phyloP scores from a whole-genome alignment of 495 filamentous ascomycete species.

The Penicillium goetzii region DNA sequence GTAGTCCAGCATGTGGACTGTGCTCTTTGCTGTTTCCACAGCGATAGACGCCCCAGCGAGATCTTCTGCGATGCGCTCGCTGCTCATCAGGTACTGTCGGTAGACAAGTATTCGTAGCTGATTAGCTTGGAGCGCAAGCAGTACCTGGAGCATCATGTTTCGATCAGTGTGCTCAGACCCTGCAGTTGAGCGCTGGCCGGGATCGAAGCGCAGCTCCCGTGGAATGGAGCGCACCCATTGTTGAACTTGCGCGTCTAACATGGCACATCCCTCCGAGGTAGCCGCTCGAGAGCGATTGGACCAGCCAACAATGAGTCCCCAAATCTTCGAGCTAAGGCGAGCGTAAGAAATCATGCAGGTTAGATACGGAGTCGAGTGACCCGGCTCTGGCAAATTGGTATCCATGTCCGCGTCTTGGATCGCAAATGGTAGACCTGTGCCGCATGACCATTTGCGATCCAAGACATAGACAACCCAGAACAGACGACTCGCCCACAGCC shows the following conservation, averaged over 20 bases:
- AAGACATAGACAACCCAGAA: conserved; percentile 85
- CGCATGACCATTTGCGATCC: conserved; percentile 80
- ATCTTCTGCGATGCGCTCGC: conserved; percentile 70
- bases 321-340: conserved; percentile 73
- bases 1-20: conserved; percentile 69
- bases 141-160: conserved; percentile 49
- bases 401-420: conserved; percentile 83
- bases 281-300: conserved; percentile 51
- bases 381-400: conserved; percentile 69
- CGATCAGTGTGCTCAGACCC: conserved; percentile 36
- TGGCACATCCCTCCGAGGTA: conserved; percentile 63
- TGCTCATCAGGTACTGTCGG: conserved; percentile 73
- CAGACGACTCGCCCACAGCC: conserved; percentile 63
- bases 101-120: conserved; percentile 84
- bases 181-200: conserved; percentile 33
- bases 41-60: conserved; percentile 64
- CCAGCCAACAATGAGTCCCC: conserved; percentile 59
- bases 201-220: conserved; percentile 58
- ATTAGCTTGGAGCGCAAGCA: conserved; percentile 73
- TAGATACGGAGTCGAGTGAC: conserved; percentile 41
- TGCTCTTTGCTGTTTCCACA: conserved; percentile 76
- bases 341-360: conserved; percentile 68
- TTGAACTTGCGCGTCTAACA: conserved; percentile 72
- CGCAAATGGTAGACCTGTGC: conserved; percentile 76
- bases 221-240: conserved; percentile 72